phyloP scores from a whole-genome alignment of 2,329 filamentous ascomycete species.

The Penicillium sp. region DNA sequence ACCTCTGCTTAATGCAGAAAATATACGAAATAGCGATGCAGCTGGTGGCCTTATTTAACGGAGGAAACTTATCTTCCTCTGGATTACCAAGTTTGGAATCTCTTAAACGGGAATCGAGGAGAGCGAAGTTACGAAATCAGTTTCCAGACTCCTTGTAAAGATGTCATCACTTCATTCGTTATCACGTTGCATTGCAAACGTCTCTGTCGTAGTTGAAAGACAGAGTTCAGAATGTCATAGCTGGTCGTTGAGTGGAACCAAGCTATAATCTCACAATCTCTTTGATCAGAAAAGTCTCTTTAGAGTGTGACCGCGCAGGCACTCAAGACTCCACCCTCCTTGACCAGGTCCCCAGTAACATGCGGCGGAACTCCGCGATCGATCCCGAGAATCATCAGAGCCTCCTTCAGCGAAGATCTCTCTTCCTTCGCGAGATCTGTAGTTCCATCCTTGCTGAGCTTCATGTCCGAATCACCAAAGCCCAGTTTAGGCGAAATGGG shows the following conservation, averaged over 20 bases:
- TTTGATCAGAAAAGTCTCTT: background rate
- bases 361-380: constrained; percentile 62
- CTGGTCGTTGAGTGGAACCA: constrained; percentile 4
- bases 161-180: too few species aligned
- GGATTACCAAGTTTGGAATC: too few species aligned
- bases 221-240: too few species aligned
- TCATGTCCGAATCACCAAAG: background rate
- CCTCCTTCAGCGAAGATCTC: constrained; percentile 54
- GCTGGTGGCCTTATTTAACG: too few species aligned
- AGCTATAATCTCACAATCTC: background rate
- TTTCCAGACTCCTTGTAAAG: too few species aligned
- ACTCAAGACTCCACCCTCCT: constrained; percentile 53
- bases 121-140: too few species aligned
- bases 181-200: too few species aligned
- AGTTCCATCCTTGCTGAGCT: constrained; percentile 2
- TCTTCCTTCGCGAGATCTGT: background rate
- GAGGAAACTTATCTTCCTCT: too few species aligned
- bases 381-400: constrained; percentile 78
- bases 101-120: too few species aligned
- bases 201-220: too few species aligned
- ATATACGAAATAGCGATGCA: too few species aligned
- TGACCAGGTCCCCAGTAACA: constrained; percentile 51
- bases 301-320: constrained; percentile 51
- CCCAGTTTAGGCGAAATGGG: constrained; percentile 35
- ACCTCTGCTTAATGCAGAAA: too few species aligned